Base-by-base conservation (phyloP, 2,329 filamentous ascomycete genomes). In the Pseudocercospora musae region DNA sequence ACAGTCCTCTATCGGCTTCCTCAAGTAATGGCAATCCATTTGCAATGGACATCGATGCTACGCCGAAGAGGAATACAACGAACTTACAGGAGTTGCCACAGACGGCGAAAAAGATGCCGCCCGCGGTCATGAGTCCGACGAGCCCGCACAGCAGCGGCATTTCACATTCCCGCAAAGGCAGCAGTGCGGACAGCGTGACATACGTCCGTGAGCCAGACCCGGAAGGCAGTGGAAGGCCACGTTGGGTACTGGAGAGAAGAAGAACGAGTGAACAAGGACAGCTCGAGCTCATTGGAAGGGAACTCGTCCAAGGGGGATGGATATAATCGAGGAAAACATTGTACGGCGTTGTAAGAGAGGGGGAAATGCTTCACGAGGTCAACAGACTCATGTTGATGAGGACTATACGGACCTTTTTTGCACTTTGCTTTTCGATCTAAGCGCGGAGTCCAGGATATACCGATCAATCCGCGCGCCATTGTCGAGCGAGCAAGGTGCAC, bases 191-290 rank as follows among this genome's bases (percentile, higher is more conserved):
- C 67, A 89, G 87, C 65, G 86, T 92, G 33, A 88, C 87, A 6
- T 92, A 92, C 73, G 80, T 83, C 2, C 75, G 79, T n/a, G 82
- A 85, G 65, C 82, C 83, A 63, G 86, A 89, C 70, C 85, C 87
- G 50, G 80, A 84, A 2, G 81, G 81, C 8, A 84, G 82, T 0
- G 83, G 84, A 66, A 83, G 81, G 59, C 75, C 76, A 8, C 78
- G 87, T 50, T 91, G 89, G 89, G 84, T 91, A 7, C 78, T 91
- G 68, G 89, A 92, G 74, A 78, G 88, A 37, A 80, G 88, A 57
- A 78, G 89, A 37, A 89, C 87, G 2, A 85, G 81, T 0, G 88
- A 90, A 69, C 82, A 79, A 62, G 88, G 88, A 0, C 82, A 89
- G 73, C 75, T 88, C 58, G 86, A 89, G 71, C 75, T 90, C n/a